Conservation (phyloP, 2,329 filamentous ascomycete species). For the Metarhizium brunneum region DNA sequence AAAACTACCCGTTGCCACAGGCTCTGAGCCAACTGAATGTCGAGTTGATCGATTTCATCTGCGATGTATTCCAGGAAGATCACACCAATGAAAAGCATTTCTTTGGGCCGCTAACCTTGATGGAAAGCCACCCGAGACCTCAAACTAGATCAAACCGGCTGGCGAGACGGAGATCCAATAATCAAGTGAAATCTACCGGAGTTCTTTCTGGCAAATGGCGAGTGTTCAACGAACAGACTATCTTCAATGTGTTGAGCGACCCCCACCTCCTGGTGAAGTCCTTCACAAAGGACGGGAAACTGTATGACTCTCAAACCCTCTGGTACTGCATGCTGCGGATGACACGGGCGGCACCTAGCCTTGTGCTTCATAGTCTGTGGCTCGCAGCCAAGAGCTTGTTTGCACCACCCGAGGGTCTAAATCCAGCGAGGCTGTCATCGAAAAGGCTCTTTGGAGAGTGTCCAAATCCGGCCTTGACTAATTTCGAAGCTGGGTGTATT, state of each 20-base stretch:
- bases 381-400: conserved; percentile 50
- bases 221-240: conserved; percentile 52
- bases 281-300: conserved; percentile 42
- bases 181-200: not conserved
- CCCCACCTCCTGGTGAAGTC: conserved; percentile 45
- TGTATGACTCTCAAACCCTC: conserved; percentile 51
- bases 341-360: conserved; percentile 44
- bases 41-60: conserved; percentile 50
- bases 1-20: conserved; percentile 41
- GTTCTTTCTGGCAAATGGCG: conserved; percentile 39
- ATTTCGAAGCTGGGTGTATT: conserved; percentile 41
- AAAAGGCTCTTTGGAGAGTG: conserved; percentile 4
- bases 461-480: conserved; percentile 18
- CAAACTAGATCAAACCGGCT: conserved; percentile 7
- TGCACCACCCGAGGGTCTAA: conserved; percentile 38
- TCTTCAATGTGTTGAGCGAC: conserved; percentile 55
- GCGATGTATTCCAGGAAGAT: conserved; percentile 50
- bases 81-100: conserved; percentile 40
- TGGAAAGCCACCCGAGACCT: conserved; percentile 9
- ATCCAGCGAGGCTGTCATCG: conserved; percentile 26
- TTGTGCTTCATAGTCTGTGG: conserved; percentile 59
- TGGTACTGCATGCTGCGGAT: conserved; percentile 56
- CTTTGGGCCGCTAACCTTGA: conserved; percentile 25
- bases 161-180: conserved; percentile 4
- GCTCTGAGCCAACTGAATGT: conserved; percentile 44